Evolutionary conservation across 2,329 filamentous ascomycete genomes (phyloP).

Genomic region (Ilyonectria destructans): DNA sequence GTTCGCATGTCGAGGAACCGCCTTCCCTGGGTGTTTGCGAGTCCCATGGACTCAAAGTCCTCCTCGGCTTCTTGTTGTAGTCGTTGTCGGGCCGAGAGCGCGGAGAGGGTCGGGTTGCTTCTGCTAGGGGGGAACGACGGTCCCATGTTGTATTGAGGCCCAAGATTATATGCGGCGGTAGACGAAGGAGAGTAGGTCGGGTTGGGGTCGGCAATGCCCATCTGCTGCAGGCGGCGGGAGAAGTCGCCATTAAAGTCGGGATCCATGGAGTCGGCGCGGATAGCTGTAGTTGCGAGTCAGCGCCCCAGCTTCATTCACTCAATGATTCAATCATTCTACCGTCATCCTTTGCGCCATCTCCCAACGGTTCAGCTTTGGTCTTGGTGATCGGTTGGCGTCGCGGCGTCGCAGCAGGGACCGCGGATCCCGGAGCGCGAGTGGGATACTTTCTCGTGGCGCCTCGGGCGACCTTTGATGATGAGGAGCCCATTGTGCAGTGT

Average conservation of each 20-base stretch:
- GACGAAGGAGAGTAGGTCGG: slow-evolving; percentile 70
- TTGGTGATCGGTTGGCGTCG: slow-evolving; percentile 39
- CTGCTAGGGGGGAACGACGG: slow-evolving; percentile 52
- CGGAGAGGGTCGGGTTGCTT: slow-evolving; percentile 64
- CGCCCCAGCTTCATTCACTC: neutral
- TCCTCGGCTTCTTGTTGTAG: slow-evolving; percentile 62
- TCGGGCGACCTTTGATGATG: slow-evolving; percentile 63
- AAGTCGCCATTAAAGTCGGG: slow-evolving; percentile 64
- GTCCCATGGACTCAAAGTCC: slow-evolving; percentile 62
- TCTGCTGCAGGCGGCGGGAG: slow-evolving; percentile 66
- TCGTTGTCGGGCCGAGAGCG: slow-evolving; percentile 64
- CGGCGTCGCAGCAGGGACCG: slow-evolving; percentile 40
- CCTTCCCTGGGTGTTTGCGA: slow-evolving; percentile 52
- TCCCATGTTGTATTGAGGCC: slow-evolving; percentile 39
- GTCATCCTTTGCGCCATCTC: slow-evolving; percentile 40
- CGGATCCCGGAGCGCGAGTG: slow-evolving; percentile 52
- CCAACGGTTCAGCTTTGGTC: slow-evolving; percentile 20
- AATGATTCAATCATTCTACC: slow-evolving; percentile 32
- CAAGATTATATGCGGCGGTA: slow-evolving; percentile 53
- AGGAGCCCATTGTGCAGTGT: slow-evolving; percentile 59
- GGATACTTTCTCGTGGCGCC: slow-evolving; percentile 63
- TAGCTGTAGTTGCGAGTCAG: slow-evolving; percentile 52
- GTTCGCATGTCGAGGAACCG: slow-evolving; percentile 66
- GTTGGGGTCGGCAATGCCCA: slow-evolving; percentile 70
- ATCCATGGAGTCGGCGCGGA: slow-evolving; percentile 58